phyloP scores from a whole-genome alignment of 257 asterid species.

The Solanum habrochaites region DNA sequence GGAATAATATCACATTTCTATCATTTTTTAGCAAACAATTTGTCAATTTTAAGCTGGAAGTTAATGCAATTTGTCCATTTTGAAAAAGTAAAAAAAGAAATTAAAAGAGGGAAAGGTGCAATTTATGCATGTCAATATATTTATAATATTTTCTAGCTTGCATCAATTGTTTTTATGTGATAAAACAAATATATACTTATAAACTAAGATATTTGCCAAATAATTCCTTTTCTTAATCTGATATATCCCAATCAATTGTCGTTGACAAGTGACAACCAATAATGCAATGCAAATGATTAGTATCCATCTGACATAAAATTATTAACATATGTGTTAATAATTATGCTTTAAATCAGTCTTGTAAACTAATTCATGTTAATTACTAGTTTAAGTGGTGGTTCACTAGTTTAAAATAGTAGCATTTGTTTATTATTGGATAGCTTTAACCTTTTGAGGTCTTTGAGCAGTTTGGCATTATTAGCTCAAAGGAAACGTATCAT shows the following conservation, averaged over 20 bases:
- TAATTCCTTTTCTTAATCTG: not conserved
- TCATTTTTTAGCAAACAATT: not conserved
- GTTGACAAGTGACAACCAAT: not conserved
- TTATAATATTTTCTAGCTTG: not conserved
- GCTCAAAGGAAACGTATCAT: not conserved
- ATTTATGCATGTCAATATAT: not conserved
- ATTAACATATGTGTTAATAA: not conserved
- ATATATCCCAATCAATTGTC: not conserved
- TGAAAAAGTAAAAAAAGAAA: not conserved
- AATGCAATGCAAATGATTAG: not conserved
- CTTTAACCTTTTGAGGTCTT: not conserved
- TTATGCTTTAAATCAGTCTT: not conserved
- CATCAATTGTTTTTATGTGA: not conserved
- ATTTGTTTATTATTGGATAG: not conserved
- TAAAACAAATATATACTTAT: not conserved
- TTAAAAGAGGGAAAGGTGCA: not conserved
- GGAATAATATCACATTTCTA: not conserved
- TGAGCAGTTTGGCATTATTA: not conserved
- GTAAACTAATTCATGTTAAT: not conserved
- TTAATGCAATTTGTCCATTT: not conserved
- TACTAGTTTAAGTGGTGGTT: not conserved
- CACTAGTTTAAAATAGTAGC: not conserved
- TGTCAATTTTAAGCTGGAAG: not conserved
- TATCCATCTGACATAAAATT: not conserved
- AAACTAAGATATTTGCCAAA: not conserved